Evolutionary conservation across 2,329 filamentous ascomycete species (phyloP).

Genomic region (Ophiostoma sp.): DNA sequence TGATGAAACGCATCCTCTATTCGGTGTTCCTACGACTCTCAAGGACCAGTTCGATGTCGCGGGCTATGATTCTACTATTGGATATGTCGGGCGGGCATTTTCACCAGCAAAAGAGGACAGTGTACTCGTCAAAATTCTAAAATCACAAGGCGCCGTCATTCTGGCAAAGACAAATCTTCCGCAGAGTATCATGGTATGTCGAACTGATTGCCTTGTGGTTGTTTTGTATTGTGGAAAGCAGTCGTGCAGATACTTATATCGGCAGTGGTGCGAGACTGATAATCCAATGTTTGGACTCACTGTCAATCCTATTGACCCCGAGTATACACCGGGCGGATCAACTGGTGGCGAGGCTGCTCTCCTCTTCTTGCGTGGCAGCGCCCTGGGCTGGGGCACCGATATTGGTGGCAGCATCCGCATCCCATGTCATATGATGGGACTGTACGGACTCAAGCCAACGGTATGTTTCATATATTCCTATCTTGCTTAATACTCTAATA

Average conservation of each 20-base stretch:
- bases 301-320: conserved; percentile 34
- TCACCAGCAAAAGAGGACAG: conserved; percentile 16
- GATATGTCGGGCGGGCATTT: conserved; percentile 36
- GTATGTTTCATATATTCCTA: conserved; percentile 27
- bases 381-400: conserved; percentile 45
- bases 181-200: conserved; percentile 30
- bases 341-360: conserved; percentile 39
- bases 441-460: conserved; percentile 34
- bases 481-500: conserved; percentile 35
- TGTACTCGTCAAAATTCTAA: conserved; percentile 29
- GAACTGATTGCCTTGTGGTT: not conserved
- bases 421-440: conserved; percentile 34
- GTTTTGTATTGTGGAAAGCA: too few relatives aligned
- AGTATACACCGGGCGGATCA: conserved; percentile 36
- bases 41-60: conserved; percentile 34
- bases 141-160: conserved; percentile 32
- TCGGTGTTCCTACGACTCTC: conserved; percentile 40
- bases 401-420: conserved; percentile 32
- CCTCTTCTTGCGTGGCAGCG: conserved; percentile 34
- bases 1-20: conserved; percentile 35
- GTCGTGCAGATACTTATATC: not conserved
- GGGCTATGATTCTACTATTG: conserved; percentile 23
- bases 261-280: conserved; percentile 32
- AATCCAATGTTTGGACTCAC: conserved; percentile 38
- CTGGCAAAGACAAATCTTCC: conserved; percentile 31